Percentiles rank a stretch among this genome's conserved stretches.
Conservation (phyloP, 306 rosid species). For the Fragaria iinumae region DNA sequence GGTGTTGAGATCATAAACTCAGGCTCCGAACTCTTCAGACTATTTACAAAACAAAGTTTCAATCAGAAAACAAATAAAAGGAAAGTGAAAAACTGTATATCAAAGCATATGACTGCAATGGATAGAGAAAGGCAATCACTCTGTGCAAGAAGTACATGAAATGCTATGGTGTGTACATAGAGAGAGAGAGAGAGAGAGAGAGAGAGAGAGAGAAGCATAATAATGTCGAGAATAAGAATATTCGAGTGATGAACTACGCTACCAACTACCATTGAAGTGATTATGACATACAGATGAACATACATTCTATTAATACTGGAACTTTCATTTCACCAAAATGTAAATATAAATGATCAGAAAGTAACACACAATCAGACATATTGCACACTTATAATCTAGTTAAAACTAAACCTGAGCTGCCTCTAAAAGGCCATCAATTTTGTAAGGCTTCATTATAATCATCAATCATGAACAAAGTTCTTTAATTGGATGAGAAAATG, state of each 20-base stretch:
- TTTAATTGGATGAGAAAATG: neutral
- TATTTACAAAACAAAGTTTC: constrained; percentile 36
- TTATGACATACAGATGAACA: neutral
- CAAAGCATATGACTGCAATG: neutral
- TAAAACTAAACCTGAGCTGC: neutral
- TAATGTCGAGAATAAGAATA: neutral
- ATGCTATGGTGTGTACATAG: neutral
- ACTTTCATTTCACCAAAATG: neutral
- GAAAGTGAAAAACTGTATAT: neutral
- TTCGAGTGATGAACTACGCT: neutral
- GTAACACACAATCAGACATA: neutral
- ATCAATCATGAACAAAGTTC: neutral
- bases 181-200: neutral
- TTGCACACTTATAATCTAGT: neutral
- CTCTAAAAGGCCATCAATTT: neutral
- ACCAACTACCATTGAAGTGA: neutral
- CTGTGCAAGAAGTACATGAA: neutral
- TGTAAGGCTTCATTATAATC: neutral
- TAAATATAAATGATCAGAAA: neutral
- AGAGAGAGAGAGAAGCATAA: neutral
- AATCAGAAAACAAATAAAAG: constrained; percentile 22
- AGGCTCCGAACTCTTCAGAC: constrained; percentile 85
- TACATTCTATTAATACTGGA: neutral
- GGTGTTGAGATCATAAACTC: constrained; percentile 93
- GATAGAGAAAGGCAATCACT: neutral